Evolutionary conservation across 2,329 filamentous ascomycete genomes (phyloP).

Genomic region (Tolypocladium amazonense): DNA sequence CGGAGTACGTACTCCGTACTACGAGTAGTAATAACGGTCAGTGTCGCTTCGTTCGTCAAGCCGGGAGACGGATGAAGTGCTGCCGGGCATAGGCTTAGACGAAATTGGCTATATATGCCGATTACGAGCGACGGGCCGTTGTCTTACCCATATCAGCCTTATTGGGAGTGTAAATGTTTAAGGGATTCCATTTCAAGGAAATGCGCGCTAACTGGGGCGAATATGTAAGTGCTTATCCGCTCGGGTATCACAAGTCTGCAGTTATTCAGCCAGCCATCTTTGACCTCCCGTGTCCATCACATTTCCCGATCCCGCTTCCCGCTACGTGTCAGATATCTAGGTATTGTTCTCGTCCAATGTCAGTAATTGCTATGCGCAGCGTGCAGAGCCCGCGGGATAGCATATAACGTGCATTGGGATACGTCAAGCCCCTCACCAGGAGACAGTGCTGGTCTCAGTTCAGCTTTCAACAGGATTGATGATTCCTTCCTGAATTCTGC

Average conservation of each 20-base stretch:
- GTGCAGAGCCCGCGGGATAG: background rate
- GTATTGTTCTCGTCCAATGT: background rate
- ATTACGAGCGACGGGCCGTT: background rate
- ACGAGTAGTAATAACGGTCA: background rate
- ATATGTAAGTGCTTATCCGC: background rate
- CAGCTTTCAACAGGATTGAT: background rate
- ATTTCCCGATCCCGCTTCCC: background rate
- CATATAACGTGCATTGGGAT: background rate
- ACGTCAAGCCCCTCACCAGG: background rate
- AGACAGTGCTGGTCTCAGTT: background rate
- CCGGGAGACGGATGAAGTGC: background rate
- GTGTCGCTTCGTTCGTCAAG: background rate
- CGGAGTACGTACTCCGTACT: no score
- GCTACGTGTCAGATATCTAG: no score
- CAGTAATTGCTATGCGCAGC: background rate
- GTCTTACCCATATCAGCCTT: background rate
- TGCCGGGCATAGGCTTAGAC: background rate
- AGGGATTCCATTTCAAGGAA: background rate
- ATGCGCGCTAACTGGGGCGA: background rate
- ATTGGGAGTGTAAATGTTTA: background rate
- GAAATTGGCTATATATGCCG: background rate
- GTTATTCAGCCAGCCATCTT: background rate
- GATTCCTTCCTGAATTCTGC: background rate
- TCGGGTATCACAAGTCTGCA: background rate
- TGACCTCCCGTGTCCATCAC: background rate